These are phyloP conservation scores for Microglena sp. DNA, from an alignment of 139 green algal species.

Conservation along the genomic window DNA sequence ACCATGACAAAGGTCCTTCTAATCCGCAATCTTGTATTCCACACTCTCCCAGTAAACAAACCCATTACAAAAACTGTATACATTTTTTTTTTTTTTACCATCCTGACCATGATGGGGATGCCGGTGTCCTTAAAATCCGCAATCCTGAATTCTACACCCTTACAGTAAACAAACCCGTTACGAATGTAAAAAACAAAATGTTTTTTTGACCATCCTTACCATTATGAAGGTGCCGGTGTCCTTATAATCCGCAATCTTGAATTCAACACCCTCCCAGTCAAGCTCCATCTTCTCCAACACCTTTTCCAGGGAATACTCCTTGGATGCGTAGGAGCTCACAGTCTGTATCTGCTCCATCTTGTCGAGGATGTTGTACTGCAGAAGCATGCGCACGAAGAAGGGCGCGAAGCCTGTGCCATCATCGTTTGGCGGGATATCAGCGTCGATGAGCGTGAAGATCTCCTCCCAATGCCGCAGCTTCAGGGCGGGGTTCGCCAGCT, in stretches of 20 bases:
- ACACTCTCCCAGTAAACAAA: too few species aligned
- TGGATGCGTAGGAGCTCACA: constrained; percentile 26
- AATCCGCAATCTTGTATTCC: too few species aligned
- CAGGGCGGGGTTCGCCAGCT: constrained; percentile 62
- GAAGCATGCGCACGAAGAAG: constrained; percentile 50
- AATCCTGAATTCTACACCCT: too few species aligned
- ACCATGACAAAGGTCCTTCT: too few species aligned
- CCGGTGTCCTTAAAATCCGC: too few species aligned
- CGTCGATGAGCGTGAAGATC: constrained; percentile 41
- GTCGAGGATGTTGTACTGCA: constrained; percentile 44
- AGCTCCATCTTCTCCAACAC: constrained; percentile 65
- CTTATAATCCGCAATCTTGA: constrained; percentile 53
- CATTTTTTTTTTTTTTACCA: too few species aligned
- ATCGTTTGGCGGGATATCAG: constrained; percentile 35
- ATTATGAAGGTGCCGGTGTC: constrained; percentile 45
- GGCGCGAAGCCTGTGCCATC: constrained; percentile 28
- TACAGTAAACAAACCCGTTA: too few species aligned
- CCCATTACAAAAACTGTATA: too few species aligned
- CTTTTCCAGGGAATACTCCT: constrained; percentile 58
- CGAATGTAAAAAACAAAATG: too few species aligned
- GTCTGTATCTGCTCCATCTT: constrained; percentile 46
- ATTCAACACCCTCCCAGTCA: constrained; percentile 69
- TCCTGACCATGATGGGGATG: too few species aligned
- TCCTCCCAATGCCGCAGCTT: constrained; percentile 49
- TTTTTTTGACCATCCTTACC: too few species aligned